A percentile compares a stretch with the other conserved stretches of the same genome.
Conservation (phyloP, 1,139 yeast species). For the Lodderomyces parapsilosis region DNA sequence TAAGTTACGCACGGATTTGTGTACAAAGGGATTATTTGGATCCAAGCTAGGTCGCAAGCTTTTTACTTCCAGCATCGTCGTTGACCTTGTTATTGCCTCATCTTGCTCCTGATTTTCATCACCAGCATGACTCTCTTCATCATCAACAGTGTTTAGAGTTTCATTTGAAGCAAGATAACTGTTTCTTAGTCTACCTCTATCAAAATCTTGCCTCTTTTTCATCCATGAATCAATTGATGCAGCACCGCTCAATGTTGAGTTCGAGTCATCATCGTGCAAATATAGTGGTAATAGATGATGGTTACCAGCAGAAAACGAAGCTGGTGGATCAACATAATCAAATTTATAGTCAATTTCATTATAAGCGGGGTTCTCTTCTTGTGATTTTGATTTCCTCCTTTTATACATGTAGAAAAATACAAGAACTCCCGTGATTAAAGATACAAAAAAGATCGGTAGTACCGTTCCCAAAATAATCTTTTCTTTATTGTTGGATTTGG, state of each 20-base stretch:
- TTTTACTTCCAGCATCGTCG: not conserved
- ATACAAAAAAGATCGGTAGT: conserved; percentile 29
- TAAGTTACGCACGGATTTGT: conserved; percentile 11
- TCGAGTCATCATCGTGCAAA: conserved; percentile 30
- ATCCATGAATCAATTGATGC: conserved; percentile 52
- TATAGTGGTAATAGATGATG: conserved; percentile 11
- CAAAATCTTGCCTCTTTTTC: conserved; percentile 50
- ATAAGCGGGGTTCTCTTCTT: conserved; percentile 17
- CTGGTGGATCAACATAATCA: conserved; percentile 19
- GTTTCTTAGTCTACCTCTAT: conserved; percentile 23
- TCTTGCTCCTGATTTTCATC: not conserved
- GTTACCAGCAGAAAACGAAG: conserved; percentile 2
- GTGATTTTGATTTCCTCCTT: conserved; percentile 15
- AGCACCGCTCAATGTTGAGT: conserved; percentile 35
- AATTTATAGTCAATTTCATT: conserved; percentile 36
- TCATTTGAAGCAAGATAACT: conserved; percentile 30
- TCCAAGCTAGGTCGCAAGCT: conserved; percentile 4
- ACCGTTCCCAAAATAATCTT: conserved; percentile 33
- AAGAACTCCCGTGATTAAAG: conserved; percentile 17
- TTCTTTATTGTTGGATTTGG: conserved; percentile 20
- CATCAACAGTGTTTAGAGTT: conserved; percentile 17
- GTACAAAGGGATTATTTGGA: conserved; percentile 1
- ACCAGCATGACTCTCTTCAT: conserved; percentile 6
- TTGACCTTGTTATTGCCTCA: too few relatives aligned
- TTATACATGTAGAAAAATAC: conserved; percentile 21